Conservation (phyloP, 108 stramenopile species). For the Aurantiochytrium sp. region DNA sequence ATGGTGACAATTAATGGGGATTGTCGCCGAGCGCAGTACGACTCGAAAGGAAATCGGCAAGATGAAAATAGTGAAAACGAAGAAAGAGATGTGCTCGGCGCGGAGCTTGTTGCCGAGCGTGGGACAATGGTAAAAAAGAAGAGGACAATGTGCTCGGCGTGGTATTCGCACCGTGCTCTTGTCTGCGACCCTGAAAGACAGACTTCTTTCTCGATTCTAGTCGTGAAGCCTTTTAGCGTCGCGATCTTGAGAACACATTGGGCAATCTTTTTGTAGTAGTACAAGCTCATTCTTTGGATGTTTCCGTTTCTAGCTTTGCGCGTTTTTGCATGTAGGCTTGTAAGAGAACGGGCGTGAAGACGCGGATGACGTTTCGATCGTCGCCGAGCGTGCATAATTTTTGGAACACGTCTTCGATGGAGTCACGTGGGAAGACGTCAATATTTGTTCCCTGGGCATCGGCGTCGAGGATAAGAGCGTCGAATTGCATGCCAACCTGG, state of each 20-base stretch:
- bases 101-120: too few species aligned
- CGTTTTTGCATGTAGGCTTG: neutral
- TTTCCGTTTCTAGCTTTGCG: neutral
- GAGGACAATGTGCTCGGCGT: too few species aligned
- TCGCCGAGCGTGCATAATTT: conserved; percentile 50
- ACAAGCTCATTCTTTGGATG: neutral
- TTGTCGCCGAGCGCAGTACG: too few species aligned
- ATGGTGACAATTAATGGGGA: neutral
- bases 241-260: neutral
- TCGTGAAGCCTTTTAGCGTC: too few species aligned
- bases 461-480: conserved; percentile 40
- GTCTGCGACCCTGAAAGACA: too few species aligned
- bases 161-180: too few species aligned
- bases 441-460: neutral
- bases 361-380: conserved; percentile 40
- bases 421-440: conserved; percentile 23
- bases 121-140: too few species aligned
- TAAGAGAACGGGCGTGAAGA: conserved; percentile 27
- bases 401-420: conserved; percentile 35
- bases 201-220: too few species aligned
- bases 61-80: too few species aligned
- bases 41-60: too few species aligned
- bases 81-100: too few species aligned
- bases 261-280: neutral
- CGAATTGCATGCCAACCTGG: conserved; percentile 54